Conservation (phyloP, 176 grass and related monocot genomes). For the Echinochloa phyllopogon region DNA sequence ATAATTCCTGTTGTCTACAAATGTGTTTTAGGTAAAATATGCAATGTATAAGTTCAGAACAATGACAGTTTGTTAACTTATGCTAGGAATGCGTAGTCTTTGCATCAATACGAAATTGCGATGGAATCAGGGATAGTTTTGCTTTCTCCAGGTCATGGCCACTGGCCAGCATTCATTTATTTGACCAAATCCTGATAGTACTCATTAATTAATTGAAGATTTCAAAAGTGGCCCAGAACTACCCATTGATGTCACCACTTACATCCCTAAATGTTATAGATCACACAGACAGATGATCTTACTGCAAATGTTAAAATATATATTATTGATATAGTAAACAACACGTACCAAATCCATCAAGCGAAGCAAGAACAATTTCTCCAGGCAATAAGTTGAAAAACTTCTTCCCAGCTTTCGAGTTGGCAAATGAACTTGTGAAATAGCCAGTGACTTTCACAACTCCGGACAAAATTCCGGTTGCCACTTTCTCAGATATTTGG, state of each 20-base stretch:
- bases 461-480: slow-evolving; percentile 73
- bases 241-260: not conserved
- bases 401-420: slow-evolving; percentile 86
- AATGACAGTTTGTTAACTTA: not conserved
- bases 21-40: too few relatives aligned
- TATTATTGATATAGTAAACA: slow-evolving; percentile 7
- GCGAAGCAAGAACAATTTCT: slow-evolving; percentile 90
- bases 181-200: not conserved
- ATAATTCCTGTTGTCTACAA: not conserved
- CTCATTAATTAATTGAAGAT: too few relatives aligned
- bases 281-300: not conserved
- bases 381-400: slow-evolving; percentile 62
- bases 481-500: slow-evolving; percentile 85
- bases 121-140: not conserved
- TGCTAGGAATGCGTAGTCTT: not conserved
- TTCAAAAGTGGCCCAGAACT: not conserved
- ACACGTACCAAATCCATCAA: slow-evolving; percentile 82
- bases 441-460: slow-evolving; percentile 79
- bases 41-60: not conserved
- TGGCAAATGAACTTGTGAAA: slow-evolving; percentile 67
- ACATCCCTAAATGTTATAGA: not conserved
- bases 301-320: not conserved
- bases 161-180: not conserved
- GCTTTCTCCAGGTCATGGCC: not conserved
- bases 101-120: not conserved